Conservation (phyloP, 1,284 basidiomycete species). For the Fomitopsis palustris region DNA sequence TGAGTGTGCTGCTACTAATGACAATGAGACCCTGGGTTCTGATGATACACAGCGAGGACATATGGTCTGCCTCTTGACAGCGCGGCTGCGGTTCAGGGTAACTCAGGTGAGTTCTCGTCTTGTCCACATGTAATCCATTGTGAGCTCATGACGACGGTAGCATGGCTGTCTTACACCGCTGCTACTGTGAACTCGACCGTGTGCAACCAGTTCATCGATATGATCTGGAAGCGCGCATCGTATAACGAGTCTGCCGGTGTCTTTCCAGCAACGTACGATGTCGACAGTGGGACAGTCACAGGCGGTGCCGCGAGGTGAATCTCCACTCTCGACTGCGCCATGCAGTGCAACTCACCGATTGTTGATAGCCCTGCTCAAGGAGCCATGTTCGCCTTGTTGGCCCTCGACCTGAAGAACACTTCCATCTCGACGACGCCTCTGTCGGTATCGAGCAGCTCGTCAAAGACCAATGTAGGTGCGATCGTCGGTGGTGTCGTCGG, state of each 20-base stretch:
- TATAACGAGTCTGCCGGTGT: constrained; percentile 17
- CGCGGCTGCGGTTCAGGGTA: constrained; percentile 1
- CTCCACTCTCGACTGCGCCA: background rate
- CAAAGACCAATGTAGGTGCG: constrained; percentile 4
- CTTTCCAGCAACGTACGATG: constrained; percentile 19
- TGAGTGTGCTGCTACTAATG: background rate
- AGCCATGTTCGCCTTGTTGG: constrained; percentile 21
- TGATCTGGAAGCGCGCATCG: constrained; percentile 18
- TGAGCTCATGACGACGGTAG: constrained; percentile 7
- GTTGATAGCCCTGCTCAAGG: constrained; percentile 16
- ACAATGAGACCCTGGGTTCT: background rate
- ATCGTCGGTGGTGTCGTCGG: constrained; percentile 18
- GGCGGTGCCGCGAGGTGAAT: constrained; percentile 16
- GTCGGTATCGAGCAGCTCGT: background rate
- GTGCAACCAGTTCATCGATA: constrained; percentile 17
- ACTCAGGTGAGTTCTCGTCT: background rate
- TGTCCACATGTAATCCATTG: too few relatives aligned
- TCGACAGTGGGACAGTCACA: constrained; percentile 5
- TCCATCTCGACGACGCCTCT: constrained; percentile 7
- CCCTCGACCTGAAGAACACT: constrained; percentile 17
- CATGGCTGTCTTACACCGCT: constrained; percentile 24
- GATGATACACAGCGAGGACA: background rate
- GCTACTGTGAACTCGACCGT: constrained; percentile 18
- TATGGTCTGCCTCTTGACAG: constrained; percentile 17
- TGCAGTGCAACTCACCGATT: background rate